Conservation (phyloP, 306 rosid species). For the Abrus precatorius region DNA sequence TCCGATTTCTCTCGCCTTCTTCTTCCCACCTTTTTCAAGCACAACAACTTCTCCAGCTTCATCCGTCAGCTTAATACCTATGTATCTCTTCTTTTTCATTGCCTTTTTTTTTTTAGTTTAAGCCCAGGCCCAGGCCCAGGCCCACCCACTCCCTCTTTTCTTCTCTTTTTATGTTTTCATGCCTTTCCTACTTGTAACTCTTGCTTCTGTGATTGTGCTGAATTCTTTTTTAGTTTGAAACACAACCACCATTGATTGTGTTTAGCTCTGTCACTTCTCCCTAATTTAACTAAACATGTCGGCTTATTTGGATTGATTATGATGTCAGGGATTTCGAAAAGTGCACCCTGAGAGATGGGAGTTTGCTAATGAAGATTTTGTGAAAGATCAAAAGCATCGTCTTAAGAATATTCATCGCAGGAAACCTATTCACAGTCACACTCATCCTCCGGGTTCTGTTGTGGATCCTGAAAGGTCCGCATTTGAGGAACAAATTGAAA, state of each 20-base stretch:
- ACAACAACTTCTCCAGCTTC: conserved; percentile 89
- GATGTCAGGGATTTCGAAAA: conserved; percentile 65
- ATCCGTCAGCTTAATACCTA: conserved; percentile 90
- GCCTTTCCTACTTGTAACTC: too few species aligned
- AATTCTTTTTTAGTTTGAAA: too few species aligned
- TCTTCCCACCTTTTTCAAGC: conserved; percentile 82
- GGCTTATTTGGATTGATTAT: too few species aligned
- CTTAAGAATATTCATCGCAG: conserved; percentile 83
- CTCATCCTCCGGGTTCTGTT: conserved; percentile 54
- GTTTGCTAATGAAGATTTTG: conserved; percentile 77
- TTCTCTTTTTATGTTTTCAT: too few species aligned
- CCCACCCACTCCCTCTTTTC: too few species aligned
- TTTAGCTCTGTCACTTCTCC: too few species aligned
- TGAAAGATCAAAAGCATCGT: conserved; percentile 79
- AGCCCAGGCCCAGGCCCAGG: too few species aligned
- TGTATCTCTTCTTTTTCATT: conserved; percentile 13
- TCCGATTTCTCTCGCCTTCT: conserved; percentile 75
- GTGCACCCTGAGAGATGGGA: conserved; percentile 86
- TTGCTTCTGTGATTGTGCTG: too few species aligned
- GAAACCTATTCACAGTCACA: conserved; percentile 87
- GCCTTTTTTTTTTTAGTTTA: background rate
- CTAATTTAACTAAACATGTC: too few species aligned
- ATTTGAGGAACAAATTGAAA: conserved; percentile 78
- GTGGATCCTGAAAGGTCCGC: conserved; percentile 75
- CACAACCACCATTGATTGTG: too few species aligned